Evolutionary conservation across 2,329 filamentous ascomycete genomes (phyloP).

Genomic region (Pseudogymnoascus destructans): DNA sequence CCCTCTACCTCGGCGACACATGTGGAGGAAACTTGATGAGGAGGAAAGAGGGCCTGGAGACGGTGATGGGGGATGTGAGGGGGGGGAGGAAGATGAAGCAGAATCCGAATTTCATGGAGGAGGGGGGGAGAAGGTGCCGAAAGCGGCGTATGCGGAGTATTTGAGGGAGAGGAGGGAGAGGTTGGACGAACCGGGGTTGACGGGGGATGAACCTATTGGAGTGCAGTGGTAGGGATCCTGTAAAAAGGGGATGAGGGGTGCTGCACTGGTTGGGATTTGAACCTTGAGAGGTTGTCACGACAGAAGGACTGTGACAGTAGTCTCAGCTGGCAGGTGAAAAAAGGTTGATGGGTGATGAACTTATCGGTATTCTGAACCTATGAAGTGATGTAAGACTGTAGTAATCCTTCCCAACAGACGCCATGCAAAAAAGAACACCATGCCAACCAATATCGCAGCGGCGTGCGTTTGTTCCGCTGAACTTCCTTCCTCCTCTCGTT

Average conservation of each 20-base stretch:
- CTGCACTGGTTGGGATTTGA: background rate
- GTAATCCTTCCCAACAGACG: background rate
- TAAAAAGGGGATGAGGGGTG: background rate
- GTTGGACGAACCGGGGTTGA: background rate
- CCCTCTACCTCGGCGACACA: background rate
- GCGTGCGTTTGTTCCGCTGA: background rate
- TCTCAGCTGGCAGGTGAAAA: background rate
- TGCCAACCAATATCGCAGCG: background rate
- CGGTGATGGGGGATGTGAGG: conserved; percentile 13
- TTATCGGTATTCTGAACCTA: conserved; percentile 1
- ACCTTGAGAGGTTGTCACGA: background rate
- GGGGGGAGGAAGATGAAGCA: conserved; percentile 19
- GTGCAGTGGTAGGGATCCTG: background rate
- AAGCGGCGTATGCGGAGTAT: background rate
- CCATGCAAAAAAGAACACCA: background rate
- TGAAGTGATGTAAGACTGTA: background rate
- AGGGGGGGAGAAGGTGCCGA: conserved; percentile 11
- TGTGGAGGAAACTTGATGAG: conserved; percentile 12
- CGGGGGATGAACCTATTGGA: background rate
- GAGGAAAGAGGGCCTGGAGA: conserved; percentile 14
- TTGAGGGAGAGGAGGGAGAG: background rate
- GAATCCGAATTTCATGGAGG: conserved; percentile 25
- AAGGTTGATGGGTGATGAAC: background rate
- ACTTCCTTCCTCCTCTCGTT: background rate
- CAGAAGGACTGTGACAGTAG: background rate